A percentile compares a stretch with the other conserved stretches of the same genome.
Conservation (phyloP, 495 filamentous ascomycete species). For the Penicillium simplicissimum region DNA sequence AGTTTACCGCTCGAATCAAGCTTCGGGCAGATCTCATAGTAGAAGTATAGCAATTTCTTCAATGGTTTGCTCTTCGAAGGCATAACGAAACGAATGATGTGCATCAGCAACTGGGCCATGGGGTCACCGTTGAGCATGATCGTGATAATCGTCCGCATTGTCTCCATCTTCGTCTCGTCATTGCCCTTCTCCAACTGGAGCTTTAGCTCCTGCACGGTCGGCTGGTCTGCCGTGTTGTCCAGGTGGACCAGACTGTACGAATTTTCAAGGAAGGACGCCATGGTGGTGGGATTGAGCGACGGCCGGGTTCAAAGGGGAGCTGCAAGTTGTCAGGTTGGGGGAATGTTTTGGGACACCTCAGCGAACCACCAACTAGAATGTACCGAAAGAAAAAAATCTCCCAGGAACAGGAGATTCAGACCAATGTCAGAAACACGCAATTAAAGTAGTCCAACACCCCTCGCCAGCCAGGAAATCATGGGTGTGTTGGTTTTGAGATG, state of each 20-base stretch:
- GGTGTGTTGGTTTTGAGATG: constrained; percentile 35
- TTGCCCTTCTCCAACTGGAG: constrained; percentile 95
- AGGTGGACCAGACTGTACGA: constrained; percentile 92
- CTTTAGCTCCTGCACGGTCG: constrained; percentile 85
- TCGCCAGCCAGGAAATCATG: constrained; percentile 46
- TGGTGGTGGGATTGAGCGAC: constrained; percentile 52
- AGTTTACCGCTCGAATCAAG: constrained; percentile 86
- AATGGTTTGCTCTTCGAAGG: constrained; percentile 93
- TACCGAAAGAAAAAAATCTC: constrained; percentile 32
- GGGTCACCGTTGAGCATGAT: constrained; percentile 98
- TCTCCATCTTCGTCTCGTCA: constrained; percentile 96
- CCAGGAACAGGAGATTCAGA: constrained; percentile 23
- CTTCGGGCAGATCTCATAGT: constrained; percentile 99
- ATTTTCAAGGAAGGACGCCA: constrained; percentile 93
- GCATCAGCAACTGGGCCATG: constrained; percentile 94
- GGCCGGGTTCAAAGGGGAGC: constrained; percentile 36
- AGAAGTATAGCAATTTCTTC: constrained; percentile 98
- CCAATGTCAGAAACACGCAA: constrained; percentile 28
- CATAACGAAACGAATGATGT: constrained; percentile 99
- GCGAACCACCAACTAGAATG: constrained; percentile 15
- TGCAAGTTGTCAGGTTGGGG: constrained; percentile 43
- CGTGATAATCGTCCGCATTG: constrained; percentile 96
- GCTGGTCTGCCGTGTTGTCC: constrained; percentile 93
- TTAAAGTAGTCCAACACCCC: constrained; percentile 44
- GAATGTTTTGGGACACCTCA: constrained; percentile 40